Percentiles rank a stretch among this genome's conserved stretches.
These are phyloP conservation scores for Globisporangium yorkense DNA, from an alignment of 352 stramenopile species.

Conservation along the genomic window DNA sequence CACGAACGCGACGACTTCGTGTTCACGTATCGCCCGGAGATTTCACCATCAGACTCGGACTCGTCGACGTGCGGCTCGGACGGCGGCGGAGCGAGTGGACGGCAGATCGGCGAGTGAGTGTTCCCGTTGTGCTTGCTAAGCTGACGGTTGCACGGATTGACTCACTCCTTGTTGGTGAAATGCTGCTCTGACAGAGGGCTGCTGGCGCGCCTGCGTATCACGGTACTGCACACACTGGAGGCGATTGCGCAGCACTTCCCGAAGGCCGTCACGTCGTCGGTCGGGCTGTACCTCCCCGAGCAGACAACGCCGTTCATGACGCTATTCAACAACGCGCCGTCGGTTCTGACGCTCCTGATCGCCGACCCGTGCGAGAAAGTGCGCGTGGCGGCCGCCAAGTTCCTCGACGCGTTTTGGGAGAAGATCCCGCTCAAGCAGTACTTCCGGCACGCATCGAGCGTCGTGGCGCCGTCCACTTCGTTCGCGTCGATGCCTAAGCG, in stretches of 20 bases:
- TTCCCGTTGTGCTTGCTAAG: too few species aligned
- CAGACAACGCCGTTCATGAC: slow-evolving; percentile 80
- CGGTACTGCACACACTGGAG: slow-evolving; percentile 67
- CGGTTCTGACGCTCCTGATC: slow-evolving; percentile 71
- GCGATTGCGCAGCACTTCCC: slow-evolving; percentile 63
- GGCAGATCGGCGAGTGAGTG: slow-evolving; percentile 46
- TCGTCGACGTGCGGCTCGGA: slow-evolving; percentile 70
- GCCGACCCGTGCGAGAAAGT: slow-evolving; percentile 73
- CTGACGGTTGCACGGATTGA: not conserved
- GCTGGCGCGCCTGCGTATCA: slow-evolving; percentile 63
- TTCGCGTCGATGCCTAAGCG: slow-evolving; percentile 85
- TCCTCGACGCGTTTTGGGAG: slow-evolving; percentile 78
- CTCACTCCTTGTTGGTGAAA: not conserved
- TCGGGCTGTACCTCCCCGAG: slow-evolving; percentile 78
- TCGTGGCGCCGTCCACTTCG: slow-evolving; percentile 47
- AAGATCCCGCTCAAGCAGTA: slow-evolving; percentile 80
- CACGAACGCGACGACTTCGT: slow-evolving; percentile 47
- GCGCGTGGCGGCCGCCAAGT: slow-evolving; percentile 65
- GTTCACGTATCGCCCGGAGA: slow-evolving; percentile 47
- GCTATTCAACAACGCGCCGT: slow-evolving; percentile 68
- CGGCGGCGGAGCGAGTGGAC: slow-evolving; percentile 16
- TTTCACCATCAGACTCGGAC: slow-evolving; percentile 62
- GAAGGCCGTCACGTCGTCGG: slow-evolving; percentile 63
- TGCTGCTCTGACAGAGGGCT: slow-evolving; percentile 32
- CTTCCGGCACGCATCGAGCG: slow-evolving; percentile 49